Percentiles rank a stretch among this genome's conserved stretches.
Evolutionary conservation across 257 asterid species (phyloP).

Genomic region (Voacanga thouarsii): DNA sequence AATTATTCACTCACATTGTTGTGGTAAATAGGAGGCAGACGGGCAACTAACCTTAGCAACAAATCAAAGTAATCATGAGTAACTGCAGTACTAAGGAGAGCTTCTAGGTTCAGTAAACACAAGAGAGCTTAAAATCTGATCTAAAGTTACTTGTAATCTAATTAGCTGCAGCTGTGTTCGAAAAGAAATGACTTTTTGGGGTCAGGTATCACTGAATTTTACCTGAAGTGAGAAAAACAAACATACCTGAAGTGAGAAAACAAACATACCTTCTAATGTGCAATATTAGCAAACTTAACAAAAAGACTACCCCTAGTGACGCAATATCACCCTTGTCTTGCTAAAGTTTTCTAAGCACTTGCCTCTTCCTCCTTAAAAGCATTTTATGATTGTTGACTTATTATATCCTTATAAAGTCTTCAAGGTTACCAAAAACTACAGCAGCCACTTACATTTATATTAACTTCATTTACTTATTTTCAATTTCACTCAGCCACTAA

Average conservation of each 20-base stretch:
- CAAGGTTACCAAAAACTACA: no score
- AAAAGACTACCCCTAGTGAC: background rate
- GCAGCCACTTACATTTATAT: background rate
- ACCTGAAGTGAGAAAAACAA: background rate
- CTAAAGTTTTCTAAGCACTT: no score
- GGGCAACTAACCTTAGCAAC: no score
- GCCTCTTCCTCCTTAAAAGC: no score
- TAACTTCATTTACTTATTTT: background rate
- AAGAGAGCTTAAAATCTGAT: background rate
- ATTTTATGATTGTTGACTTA: no score
- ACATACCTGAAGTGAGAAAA: background rate
- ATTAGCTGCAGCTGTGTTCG: background rate
- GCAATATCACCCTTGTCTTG: background rate
- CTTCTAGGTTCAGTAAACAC: background rate
- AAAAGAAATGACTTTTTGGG: no score
- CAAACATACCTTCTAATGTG: background rate
- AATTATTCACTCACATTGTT: no score
- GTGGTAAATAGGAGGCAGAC: no score
- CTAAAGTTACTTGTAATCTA: background rate
- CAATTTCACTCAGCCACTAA: background rate
- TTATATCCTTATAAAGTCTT: no score
- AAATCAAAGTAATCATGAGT: no score
- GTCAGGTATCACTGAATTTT: no score
- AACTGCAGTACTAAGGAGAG: no score
- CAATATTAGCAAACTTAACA: background rate